Evolutionary conservation across 2,329 filamentous ascomycete species (phyloP), one percentile per base, ranked within the genome.

Genomic region (Blastomyces percursus): DNA sequence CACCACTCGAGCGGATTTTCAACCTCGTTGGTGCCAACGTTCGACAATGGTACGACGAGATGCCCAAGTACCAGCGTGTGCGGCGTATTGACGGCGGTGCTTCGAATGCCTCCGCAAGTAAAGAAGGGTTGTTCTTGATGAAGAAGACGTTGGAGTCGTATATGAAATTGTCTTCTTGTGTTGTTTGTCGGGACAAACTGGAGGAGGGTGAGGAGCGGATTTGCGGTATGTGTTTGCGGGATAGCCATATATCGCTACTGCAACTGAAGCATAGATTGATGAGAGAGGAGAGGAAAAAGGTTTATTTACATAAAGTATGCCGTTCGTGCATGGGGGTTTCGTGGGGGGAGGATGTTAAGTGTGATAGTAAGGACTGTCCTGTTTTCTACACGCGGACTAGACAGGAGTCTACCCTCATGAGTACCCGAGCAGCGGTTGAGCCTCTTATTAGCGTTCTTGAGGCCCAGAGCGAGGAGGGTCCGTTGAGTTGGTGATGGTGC

Each of bases 11-110:
- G 74, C 87, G 94, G 35, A 96, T 99, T 67, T 96, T 99, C 79
- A 96, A 94, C 70, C 86, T 99, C 2, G 89, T 97, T 2, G 94
- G 94, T 7, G 94, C 91, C 40, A 96, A 94, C 72, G 89, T 97
- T 0, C 80, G 89, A 21, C 83, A 85, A 64, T 99, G 94, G 94
- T 97, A 91, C 71, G 91, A 96, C 66, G 91, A 96, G 75, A 95
- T 97, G 91, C 93, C 93, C 55, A 96, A 95, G 81, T 94, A 66
- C 24, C 89, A 91, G 71, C 86, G 88, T 9, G 84, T 93, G 55
- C 83, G 87, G 35, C 84, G 83, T 61, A 76, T 90, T n/a, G 80
- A 82, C 63, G 71, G 71, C 9, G 69, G 71, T 5, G 59, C 30
- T 42, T n/a, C 19, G 6, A 8, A 57, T 57, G 57, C 16, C 42